phyloP scores from a whole-genome alignment of 441 rosid genomes.

The Biscutella laevigata region DNA sequence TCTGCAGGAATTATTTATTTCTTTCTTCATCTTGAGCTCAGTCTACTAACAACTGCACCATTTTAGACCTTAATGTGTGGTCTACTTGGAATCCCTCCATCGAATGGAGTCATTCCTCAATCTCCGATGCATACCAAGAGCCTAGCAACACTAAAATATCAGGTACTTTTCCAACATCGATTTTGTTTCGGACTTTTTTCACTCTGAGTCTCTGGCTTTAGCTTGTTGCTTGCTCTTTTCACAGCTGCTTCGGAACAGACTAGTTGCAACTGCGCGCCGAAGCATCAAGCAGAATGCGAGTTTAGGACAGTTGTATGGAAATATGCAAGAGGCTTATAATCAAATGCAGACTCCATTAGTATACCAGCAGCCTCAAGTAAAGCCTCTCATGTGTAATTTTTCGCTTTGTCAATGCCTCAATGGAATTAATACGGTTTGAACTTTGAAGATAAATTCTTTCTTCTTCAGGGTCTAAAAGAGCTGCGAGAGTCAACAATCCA shows the following conservation, averaged over 20 bases:
- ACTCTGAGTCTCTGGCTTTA: not conserved
- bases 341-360: slow-evolving; percentile 88
- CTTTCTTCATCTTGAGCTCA: not conserved
- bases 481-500: slow-evolving; percentile 77
- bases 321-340: slow-evolving; percentile 72
- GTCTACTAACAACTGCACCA: not conserved
- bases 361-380: slow-evolving; percentile 53
- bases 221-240: not conserved
- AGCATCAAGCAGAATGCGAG: slow-evolving; percentile 65
- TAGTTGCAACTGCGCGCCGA: slow-evolving; percentile 57
- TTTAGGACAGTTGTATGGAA: slow-evolving; percentile 75
- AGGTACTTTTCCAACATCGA: slow-evolving; percentile 33
- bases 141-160: slow-evolving; percentile 82
- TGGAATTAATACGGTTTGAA: not conserved
- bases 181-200: not conserved
- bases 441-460: not conserved
- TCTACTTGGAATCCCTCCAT: slow-evolving; percentile 78
- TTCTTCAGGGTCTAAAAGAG: slow-evolving; percentile 55
- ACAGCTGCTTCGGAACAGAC: slow-evolving; percentile 75
- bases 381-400: not conserved
- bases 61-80: slow-evolving; percentile 77
- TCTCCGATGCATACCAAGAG: slow-evolving; percentile 99
- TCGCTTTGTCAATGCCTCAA: not conserved
- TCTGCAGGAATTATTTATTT: not conserved
- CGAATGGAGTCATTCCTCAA: slow-evolving; percentile 95